Percentiles rank a stretch among this genome's conserved stretches.
phyloP scores from a whole-genome alignment of 1,284 basidiomycete genomes.

The Xerocomus alliaceus region DNA sequence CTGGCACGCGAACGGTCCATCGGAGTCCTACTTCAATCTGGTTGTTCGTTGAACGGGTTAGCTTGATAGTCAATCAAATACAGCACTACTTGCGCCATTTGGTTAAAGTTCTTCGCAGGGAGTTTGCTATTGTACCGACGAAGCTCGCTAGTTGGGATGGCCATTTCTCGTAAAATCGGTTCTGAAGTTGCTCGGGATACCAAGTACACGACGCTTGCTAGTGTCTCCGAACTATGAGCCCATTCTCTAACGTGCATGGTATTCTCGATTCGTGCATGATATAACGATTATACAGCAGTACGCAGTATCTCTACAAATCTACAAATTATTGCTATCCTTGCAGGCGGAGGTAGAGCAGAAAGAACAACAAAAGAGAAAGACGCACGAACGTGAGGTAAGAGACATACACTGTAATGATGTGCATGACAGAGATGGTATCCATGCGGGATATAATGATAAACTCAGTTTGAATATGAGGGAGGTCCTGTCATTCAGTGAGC shows the following conservation, averaged over 20 bases:
- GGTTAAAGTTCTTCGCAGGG: too few species aligned
- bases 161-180: too few species aligned
- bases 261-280: constrained; percentile 18
- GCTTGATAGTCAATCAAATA: too few species aligned
- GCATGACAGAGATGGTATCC: constrained; percentile 13
- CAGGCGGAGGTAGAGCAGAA: background rate
- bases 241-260: constrained; percentile 1
- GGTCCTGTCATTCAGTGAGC: constrained; percentile 37
- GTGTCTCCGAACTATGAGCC: too few species aligned
- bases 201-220: too few species aligned
- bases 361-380: constrained; percentile 11
- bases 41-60: too few species aligned
- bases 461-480: constrained; percentile 45
- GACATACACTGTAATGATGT: constrained; percentile 2
- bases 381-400: constrained; percentile 1
- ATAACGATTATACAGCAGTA: constrained; percentile 24
- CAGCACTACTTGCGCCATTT: too few species aligned
- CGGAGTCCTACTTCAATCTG: too few species aligned
- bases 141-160: too few species aligned
- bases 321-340: constrained; percentile 15
- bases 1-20: too few species aligned
- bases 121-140: too few species aligned
- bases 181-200: too few species aligned
- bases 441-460: constrained; percentile 4
- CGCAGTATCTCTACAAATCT: constrained; percentile 32